These are phyloP conservation scores for Citrus unshiu DNA, from an alignment of 345 rosid genomes.

Conservation along the genomic window DNA sequence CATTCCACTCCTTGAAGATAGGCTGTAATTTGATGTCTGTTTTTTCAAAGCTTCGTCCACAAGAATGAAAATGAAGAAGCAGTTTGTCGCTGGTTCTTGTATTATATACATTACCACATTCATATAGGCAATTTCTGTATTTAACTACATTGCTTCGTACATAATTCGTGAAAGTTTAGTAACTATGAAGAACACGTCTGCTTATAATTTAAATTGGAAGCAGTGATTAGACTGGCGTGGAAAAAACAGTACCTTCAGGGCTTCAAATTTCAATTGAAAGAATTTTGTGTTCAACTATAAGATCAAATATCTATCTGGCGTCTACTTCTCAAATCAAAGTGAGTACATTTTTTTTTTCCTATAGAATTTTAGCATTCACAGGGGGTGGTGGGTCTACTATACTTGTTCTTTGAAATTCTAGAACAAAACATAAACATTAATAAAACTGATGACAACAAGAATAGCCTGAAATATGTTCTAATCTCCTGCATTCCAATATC, in stretches of 20 bases:
- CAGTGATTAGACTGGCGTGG: neutral
- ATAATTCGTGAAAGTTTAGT: neutral
- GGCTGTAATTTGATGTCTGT: neutral
- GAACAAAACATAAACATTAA: slow-evolving; percentile 94
- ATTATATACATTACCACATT: neutral
- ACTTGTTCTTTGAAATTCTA: slow-evolving; percentile 79
- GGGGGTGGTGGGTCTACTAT: slow-evolving; percentile 46
- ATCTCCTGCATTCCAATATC: slow-evolving; percentile 97
- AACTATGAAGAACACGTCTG: neutral
- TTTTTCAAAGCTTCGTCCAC: neutral
- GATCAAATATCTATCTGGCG: neutral
- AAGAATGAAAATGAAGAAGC: neutral
- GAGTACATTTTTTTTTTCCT: neutral
- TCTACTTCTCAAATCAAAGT: neutral
- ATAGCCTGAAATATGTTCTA: slow-evolving; percentile 92
- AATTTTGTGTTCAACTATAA: neutral
- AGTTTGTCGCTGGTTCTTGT: slow-evolving; percentile 2
- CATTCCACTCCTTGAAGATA: neutral
- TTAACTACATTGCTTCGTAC: neutral
- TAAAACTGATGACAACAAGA: slow-evolving; percentile 78
- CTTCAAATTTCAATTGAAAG: neutral
- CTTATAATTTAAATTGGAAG: neutral
- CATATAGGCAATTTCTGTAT: neutral
- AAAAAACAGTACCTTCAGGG: neutral
- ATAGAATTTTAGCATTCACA: slow-evolving; percentile 21